Conservation (phyloP, 441 rosid genomes). For the Erodium trifolium region DNA sequence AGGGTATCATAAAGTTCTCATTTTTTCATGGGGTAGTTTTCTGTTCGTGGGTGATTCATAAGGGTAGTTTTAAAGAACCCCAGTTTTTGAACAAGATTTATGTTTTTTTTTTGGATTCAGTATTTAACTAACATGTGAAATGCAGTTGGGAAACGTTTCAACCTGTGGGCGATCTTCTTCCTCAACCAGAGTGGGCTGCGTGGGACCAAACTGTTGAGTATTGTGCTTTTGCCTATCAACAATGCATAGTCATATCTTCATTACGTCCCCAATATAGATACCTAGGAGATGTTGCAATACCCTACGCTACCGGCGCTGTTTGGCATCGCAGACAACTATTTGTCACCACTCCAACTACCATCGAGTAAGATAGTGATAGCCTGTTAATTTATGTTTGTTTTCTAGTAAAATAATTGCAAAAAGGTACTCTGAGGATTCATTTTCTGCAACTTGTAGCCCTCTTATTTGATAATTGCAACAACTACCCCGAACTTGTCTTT, state of each 20-base stretch:
- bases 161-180: constrained; percentile 91
- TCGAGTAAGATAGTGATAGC: constrained; percentile 56
- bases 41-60: no score
- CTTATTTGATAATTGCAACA: no score
- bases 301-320: constrained; percentile 93
- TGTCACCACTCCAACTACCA: constrained; percentile 93
- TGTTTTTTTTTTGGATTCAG: background rate
- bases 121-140: constrained; percentile 22
- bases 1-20: no score
- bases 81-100: background rate
- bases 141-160: constrained; percentile 97
- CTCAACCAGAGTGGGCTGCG: constrained; percentile 99
- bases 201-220: constrained; percentile 99
- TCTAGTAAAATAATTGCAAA: background rate
- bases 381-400: background rate
- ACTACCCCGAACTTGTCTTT: no score
- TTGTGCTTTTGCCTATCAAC: constrained; percentile 93
- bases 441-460: no score
- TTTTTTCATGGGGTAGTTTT: no score
- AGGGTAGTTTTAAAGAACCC: no score
- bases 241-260: constrained; percentile 87
- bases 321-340: constrained; percentile 98
- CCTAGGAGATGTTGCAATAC: constrained; percentile 93
- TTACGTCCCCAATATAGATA: constrained; percentile 93
- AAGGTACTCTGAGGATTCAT: no score